phyloP scores from a whole-genome alignment of 1,284 basidiomycete genomes.

The Leccinum griseonigrum region DNA sequence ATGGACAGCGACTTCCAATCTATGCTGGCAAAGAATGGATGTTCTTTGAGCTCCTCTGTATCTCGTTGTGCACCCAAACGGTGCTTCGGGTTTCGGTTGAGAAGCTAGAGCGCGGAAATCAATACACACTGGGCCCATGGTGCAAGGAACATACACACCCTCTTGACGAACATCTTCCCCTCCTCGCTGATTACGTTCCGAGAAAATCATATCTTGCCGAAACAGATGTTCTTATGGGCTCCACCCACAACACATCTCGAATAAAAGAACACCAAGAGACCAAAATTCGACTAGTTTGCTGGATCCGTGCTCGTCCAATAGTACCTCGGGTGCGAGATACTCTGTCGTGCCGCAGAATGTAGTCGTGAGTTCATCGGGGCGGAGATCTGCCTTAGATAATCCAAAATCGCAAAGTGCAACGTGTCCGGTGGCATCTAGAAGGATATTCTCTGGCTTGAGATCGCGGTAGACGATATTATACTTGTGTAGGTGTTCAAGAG shows the following conservation, averaged over 20 bases:
- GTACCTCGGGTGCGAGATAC: slow-evolving; percentile 97
- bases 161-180: slow-evolving; percentile 99
- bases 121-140: slow-evolving; percentile 12
- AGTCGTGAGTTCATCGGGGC: slow-evolving; percentile 92
- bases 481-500: slow-evolving; percentile 95
- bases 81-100: slow-evolving; percentile 97
- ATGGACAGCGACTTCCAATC: slow-evolving; percentile 86
- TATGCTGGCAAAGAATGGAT: slow-evolving; percentile 91
- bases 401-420: slow-evolving; percentile 98
- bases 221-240: slow-evolving; percentile 98
- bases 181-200: slow-evolving; percentile 97
- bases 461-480: slow-evolving; percentile 98
- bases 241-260: slow-evolving; percentile 99
- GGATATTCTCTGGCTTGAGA: slow-evolving; percentile 96
- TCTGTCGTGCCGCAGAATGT: slow-evolving; percentile 98
- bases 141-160: slow-evolving; percentile 47
- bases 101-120: slow-evolving; percentile 54
- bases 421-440: slow-evolving; percentile 95
- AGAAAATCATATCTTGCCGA: slow-evolving; percentile 98
- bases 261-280: slow-evolving; percentile 89
- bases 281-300: slow-evolving; percentile 99
- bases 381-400: slow-evolving; percentile 93
- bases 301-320: slow-evolving; percentile 98
- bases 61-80: slow-evolving; percentile 91
- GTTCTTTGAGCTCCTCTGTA: slow-evolving; percentile 93